phyloP scores from a whole-genome alignment of 2,329 filamentous ascomycete species.

The Proliferodiscus dingleyae region DNA sequence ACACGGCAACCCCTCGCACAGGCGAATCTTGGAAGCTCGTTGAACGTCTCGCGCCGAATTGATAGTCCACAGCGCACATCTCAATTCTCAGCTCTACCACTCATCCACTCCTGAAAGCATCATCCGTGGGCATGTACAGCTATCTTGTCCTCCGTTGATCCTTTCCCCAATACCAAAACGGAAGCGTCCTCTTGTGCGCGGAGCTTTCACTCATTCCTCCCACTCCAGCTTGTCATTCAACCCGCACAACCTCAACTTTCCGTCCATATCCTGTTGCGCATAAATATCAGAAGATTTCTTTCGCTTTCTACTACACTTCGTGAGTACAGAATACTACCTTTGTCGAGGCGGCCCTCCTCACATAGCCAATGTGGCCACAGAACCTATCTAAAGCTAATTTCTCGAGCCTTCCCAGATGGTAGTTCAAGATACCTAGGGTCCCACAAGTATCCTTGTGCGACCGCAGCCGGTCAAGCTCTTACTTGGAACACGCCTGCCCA shows the following conservation, averaged over 20 bases:
- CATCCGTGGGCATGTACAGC: constrained; percentile 2
- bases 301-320: neutral
- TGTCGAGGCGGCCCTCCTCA: neutral
- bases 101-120: neutral
- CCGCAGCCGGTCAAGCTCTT: constrained; percentile 19
- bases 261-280: neutral
- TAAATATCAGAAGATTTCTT: neutral
- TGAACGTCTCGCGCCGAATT: neutral
- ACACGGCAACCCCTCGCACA: neutral
- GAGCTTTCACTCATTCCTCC: too few relatives aligned
- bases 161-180: neutral
- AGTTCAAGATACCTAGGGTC: constrained; percentile 26
- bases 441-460: constrained; percentile 31
- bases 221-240: neutral
- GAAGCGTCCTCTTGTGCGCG: too few relatives aligned
- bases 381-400: constrained; percentile 14
- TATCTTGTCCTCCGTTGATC: constrained; percentile 2
- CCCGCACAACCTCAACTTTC: neutral
- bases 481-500: constrained; percentile 26
- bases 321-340: neutral
- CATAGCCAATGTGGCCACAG: neutral
- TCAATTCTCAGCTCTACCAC: neutral
- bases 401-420: constrained; percentile 23
- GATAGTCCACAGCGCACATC: neutral
- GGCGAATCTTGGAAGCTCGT: too few relatives aligned